Evolutionary conservation across 345 rosid species (phyloP).

Genomic region (rapeseed (Brassica napus)): DNA sequence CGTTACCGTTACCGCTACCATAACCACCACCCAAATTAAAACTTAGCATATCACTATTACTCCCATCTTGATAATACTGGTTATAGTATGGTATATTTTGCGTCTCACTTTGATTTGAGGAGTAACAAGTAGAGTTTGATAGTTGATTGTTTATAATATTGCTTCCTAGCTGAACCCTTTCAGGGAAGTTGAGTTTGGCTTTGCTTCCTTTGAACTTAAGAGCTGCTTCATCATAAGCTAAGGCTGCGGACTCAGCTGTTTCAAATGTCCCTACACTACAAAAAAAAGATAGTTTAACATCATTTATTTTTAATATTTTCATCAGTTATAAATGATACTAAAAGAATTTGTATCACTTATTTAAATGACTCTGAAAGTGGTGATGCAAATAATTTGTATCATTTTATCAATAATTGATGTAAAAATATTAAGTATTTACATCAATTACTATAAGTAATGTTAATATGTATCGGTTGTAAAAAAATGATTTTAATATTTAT

Average conservation of each 20-base stretch:
- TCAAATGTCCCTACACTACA: constrained; percentile 1
- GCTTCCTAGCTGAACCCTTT: constrained; percentile 58
- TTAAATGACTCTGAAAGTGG: too few species aligned
- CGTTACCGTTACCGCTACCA: constrained; percentile 18
- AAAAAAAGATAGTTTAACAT: too few species aligned
- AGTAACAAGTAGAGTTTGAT: constrained; percentile 23
- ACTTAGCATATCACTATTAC: constrained; percentile 19
- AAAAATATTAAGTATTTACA: too few species aligned
- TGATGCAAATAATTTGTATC: too few species aligned
- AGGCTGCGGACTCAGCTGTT: neutral
- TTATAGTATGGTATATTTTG: constrained; percentile 19
- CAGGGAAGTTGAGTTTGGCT: neutral
- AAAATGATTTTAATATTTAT: too few species aligned
- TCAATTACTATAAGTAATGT: too few species aligned
- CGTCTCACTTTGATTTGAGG: constrained; percentile 23
- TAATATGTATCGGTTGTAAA: too few species aligned
- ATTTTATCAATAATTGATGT: too few species aligned
- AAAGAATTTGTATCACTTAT: too few species aligned
- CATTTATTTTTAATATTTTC: too few species aligned
- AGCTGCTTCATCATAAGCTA: constrained; percentile 2
- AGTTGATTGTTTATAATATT: constrained; percentile 7
- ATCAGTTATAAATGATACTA: too few species aligned
- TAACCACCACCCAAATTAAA: constrained; percentile 21
- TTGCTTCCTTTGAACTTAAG: neutral
- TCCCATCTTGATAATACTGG: constrained; percentile 36